phyloP scores from a whole-genome alignment of 176 grass and related monocot species.

The Oryza meridionalis region DNA sequence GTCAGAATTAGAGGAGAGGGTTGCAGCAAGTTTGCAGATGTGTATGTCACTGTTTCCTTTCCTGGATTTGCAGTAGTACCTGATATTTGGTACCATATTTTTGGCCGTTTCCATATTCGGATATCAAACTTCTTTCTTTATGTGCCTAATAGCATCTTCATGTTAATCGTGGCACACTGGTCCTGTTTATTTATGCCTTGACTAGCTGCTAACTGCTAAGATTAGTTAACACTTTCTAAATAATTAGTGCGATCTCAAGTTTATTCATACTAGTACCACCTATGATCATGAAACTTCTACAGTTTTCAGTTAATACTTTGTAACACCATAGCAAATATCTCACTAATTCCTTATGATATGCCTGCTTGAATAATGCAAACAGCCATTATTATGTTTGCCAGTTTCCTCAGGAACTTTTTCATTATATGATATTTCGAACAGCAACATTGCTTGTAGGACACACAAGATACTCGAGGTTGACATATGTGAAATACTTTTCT shows the following conservation, averaged over 20 bases:
- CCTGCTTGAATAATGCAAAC: slow-evolving; percentile 10
- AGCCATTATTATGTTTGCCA: background rate
- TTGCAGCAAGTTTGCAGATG: slow-evolving; percentile 79
- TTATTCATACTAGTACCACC: background rate
- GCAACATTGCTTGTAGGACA: too few species aligned
- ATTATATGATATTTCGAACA: too few species aligned
- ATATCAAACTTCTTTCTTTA: background rate
- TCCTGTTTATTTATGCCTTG: background rate
- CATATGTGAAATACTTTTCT: background rate
- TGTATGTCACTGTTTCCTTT: slow-evolving; percentile 55
- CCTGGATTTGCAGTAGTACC: slow-evolving; percentile 27
- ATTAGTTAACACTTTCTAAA: slow-evolving; percentile 30
- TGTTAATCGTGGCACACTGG: background rate
- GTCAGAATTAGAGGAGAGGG: slow-evolving; percentile 78
- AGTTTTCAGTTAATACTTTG: background rate
- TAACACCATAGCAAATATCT: background rate
- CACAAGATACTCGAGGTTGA: background rate
- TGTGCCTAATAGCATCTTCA: background rate
- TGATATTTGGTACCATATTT: background rate
- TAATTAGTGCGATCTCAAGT: background rate
- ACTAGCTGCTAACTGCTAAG: slow-evolving; percentile 11
- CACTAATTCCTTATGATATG: slow-evolving; percentile 26
- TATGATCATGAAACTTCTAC: slow-evolving; percentile 8
- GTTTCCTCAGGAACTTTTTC: too few species aligned
- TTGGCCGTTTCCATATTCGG: background rate